phyloP scores from a whole-genome alignment of 1,139 yeast genomes.

The Candida smagusa region DNA sequence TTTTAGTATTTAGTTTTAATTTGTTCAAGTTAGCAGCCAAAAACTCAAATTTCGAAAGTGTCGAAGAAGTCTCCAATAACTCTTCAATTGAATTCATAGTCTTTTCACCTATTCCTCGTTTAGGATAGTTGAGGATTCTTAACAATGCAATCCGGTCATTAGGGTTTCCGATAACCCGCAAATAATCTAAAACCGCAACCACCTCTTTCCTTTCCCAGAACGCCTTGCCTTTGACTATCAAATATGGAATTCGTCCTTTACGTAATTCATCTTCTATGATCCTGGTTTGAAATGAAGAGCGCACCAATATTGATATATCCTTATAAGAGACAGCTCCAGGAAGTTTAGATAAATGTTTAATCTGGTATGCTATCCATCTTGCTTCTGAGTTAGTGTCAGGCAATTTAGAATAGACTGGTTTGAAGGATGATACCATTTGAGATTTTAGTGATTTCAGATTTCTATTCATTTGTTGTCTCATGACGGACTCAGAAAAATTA shows the following conservation, averaged over 20 bases:
- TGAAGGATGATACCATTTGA: conserved; percentile 36
- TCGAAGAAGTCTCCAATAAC: conserved; percentile 4
- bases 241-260: conserved; percentile 56
- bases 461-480: conserved; percentile 57
- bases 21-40: conserved; percentile 1
- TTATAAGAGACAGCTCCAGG: conserved; percentile 37
- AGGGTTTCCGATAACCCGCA: conserved; percentile 58
- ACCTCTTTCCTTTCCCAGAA: conserved; percentile 82
- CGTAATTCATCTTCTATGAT: conserved; percentile 61
- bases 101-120: conserved; percentile 69
- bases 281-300: conserved; percentile 59
- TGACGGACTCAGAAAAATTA: conserved; percentile 60
- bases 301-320: conserved; percentile 70
- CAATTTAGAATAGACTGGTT: conserved; percentile 47
- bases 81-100: conserved; percentile 40
- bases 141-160: conserved; percentile 58
- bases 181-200: conserved; percentile 55
- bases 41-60: background rate
- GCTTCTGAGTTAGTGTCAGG: conserved; percentile 52
- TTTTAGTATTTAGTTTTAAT: conserved; percentile 13
- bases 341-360: conserved; percentile 41
- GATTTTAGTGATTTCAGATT: conserved; percentile 44
- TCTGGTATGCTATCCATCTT: conserved; percentile 53
- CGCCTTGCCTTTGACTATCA: conserved; percentile 65
- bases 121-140: conserved; percentile 57